Evolutionary conservation across 352 stramenopile species (phyloP), one percentile per base, ranked within the genome.

Genomic region (Aphanomyces stellatus): DNA sequence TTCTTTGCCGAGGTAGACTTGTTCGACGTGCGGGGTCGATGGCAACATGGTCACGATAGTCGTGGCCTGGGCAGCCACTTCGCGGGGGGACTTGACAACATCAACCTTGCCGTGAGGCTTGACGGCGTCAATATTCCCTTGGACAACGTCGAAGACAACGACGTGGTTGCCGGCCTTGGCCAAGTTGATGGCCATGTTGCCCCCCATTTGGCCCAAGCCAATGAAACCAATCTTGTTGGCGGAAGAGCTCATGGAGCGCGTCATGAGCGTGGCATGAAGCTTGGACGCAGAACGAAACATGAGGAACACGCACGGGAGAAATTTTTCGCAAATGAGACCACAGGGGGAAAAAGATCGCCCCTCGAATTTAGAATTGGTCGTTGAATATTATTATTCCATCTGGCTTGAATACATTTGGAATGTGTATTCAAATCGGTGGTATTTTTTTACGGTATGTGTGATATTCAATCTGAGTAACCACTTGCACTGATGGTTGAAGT

Each of bases 41-140:
- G 95, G 96, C 59, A 99, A 78, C 95, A 98, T 99, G 17, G 94
- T 98, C 51, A 98, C 69, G 74, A 98, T 84, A 24, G 82, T 92
- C 69, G 83, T 76, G 49, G 78, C 87, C 60, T 88, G 70, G 33
- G 84, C 72, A n/a, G 82, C 87, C n/a, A 96, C 78, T 56, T 96
- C 80, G 62, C 76, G 72, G 17, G 87, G 71, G 10, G 71, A 86
- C 35, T 68, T 71, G n/a, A 76, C 86, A 15, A 80, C 76, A 31
- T 77, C 62, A 15, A 82, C 82, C 35, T 77, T 74, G 33, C 63
- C 62, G 31, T 87, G 75, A n/a, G 72, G 73, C 17, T 79, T 80
- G 28, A 92, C 73, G 28, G 71, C 69, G 60, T 86, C 69, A 4
- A 81, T 69, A 65, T 80, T 87, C 17, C 72, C 75, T 6, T 76